phyloP scores from a whole-genome alignment of 306 rosid species.

The Gynostemma pentaphyllum region DNA sequence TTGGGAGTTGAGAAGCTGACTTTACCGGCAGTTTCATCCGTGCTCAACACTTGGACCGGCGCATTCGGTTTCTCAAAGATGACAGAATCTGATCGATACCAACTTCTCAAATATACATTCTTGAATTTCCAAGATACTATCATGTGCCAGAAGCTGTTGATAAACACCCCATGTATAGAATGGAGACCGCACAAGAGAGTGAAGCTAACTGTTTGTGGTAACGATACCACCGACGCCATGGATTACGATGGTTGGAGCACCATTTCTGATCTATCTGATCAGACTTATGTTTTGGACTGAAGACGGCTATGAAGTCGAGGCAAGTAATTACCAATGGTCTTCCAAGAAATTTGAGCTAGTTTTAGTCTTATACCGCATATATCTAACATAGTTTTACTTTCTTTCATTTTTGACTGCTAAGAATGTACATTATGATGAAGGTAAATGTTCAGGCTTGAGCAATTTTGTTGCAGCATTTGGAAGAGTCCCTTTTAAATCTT shows the following conservation, averaged over 20 bases:
- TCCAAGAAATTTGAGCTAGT: no score
- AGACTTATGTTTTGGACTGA: no score
- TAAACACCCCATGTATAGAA: not conserved
- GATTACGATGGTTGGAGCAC: not conserved
- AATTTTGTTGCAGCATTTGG: no score
- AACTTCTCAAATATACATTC: slow-evolving; percentile 14
- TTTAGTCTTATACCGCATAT: no score
- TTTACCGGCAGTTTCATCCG: slow-evolving; percentile 32
- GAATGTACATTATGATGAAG: no score
- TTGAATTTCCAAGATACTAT: slow-evolving; percentile 31
- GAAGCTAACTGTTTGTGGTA: not conserved
- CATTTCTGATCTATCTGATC: not conserved
- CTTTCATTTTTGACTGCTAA: no score
- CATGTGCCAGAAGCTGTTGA: slow-evolving; percentile 41
- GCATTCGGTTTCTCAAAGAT: slow-evolving; percentile 39
- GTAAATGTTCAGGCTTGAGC: no score
- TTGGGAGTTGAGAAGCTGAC: slow-evolving; percentile 47
- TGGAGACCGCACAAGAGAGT: not conserved
- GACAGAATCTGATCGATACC: slow-evolving; percentile 17
- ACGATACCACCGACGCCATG: not conserved
- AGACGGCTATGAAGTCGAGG: no score
- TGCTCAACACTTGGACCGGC: slow-evolving; percentile 36
- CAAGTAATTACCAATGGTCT: no score
- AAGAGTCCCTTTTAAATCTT: no score
- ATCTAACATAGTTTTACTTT: no score